Base-by-base conservation (phyloP, 2,329 filamentous ascomycete genomes). In the Aspergillus transmontanensis region DNA sequence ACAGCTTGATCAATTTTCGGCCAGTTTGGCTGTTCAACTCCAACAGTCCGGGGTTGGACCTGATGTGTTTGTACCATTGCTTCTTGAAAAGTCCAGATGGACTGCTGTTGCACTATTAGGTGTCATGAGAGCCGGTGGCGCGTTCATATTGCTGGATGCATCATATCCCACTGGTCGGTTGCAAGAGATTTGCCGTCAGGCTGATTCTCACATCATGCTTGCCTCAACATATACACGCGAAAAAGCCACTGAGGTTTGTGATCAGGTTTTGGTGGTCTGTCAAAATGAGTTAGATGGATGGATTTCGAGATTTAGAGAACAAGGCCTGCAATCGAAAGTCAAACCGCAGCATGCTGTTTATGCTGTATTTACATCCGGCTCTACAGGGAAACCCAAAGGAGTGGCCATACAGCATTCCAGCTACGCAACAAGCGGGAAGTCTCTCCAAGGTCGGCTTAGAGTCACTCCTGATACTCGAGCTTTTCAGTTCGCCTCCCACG, bases 331-430 rank as follows among this genome's bases (percentile, higher is more conserved):
- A 30, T 30, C 28, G 7, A 30, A 30, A 4, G 28, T 30, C 1
- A 1, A 43, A 43, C 56, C 59, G 4, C 6, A 28, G 4, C 41
- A 43, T 26, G 30, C 28, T 3, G 32, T 57, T 11, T 59, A 61
- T 51, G 55, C 54, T 19, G 73, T 21, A 66, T 81, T 45, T 43
- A 62, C 64, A 7, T 62, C 61, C 9, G 60, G 64, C 2, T 59
- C 58, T 3, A 63, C 61, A 0, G 64, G 64, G 11, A 55, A 39
- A 3, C 61, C 64, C 11, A 66, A 66, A 45, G 64, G 58, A 2
- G 48, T 55, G 10, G 43, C 64, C 12, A 58, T 66, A 9, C 19
- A 57, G 10, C 87, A 90, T 67, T 76, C 76, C 0, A 57, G 64
- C 32, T 14, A 26, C 9, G 34, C 58, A 58, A 21, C 7, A 39